Conservation (phyloP, 805 yeast genomes). For the Metschnikowia dekortorum region DNA sequence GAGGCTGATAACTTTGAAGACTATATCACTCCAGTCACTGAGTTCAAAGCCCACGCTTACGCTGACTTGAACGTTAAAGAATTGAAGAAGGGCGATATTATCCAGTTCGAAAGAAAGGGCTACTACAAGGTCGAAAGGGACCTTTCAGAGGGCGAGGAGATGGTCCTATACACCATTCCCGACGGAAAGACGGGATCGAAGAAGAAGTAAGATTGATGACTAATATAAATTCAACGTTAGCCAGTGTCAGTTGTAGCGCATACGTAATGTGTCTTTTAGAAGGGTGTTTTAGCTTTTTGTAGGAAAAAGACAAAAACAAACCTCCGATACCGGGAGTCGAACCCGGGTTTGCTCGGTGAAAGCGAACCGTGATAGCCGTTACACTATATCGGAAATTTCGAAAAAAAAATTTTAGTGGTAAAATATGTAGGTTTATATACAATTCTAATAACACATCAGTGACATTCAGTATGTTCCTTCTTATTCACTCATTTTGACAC, state of each 20-base stretch:
- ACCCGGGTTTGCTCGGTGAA: conserved; percentile 84
- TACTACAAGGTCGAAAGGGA: conserved; percentile 76
- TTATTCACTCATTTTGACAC: no score
- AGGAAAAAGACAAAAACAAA: conserved; percentile 9
- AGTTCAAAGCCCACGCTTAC: conserved; percentile 70
- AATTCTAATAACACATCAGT: not conserved
- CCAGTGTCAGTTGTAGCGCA: no score
- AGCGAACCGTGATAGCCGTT: conserved; percentile 83
- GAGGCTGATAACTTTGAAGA: conserved; percentile 93
- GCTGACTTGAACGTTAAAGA: conserved; percentile 77
- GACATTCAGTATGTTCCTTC: no score
- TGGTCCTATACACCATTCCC: conserved; percentile 87
- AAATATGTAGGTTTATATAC: not conserved
- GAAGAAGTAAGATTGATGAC: conserved; percentile 25
- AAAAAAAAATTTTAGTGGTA: not conserved
- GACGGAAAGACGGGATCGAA: conserved; percentile 69
- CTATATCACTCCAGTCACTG: conserved; percentile 82
- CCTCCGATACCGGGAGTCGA: conserved; percentile 84
- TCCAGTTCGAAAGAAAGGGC: conserved; percentile 97
- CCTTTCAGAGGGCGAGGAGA: conserved; percentile 54
- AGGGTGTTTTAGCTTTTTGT: no score
- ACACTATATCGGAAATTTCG: conserved; percentile 62
- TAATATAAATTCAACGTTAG: not conserved
- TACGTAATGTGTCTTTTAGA: no score
- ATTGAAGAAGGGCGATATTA: conserved; percentile 79